Evolutionary conservation across 2,329 filamentous ascomycete genomes (phyloP).

Genomic region (Thelonectria discophora): DNA sequence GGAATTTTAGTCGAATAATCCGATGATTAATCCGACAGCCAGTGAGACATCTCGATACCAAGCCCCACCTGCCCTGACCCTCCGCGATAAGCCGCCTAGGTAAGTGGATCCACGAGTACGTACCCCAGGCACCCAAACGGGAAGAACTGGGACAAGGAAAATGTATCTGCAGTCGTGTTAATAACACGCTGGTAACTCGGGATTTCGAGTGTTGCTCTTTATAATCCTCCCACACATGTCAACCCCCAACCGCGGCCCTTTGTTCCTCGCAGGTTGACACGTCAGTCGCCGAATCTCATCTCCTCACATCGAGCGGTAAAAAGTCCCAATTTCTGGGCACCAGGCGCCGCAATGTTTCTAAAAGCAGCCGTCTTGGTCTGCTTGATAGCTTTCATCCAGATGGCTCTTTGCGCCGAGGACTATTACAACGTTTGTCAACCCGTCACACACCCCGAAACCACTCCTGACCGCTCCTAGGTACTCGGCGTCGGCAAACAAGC

Average conservation of each 20-base stretch:
- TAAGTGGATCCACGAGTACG: not conserved
- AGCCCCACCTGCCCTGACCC: constrained; percentile 21
- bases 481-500: constrained; percentile 83
- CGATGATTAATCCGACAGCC: constrained; percentile 32
- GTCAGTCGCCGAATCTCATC: constrained; percentile 12
- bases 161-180: constrained; percentile 30
- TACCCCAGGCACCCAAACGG: not conserved
- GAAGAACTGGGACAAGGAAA: constrained; percentile 12
- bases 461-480: constrained; percentile 59
- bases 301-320: constrained; percentile 7
- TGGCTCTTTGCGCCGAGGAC: constrained; percentile 71
- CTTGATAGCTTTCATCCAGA: constrained; percentile 62
- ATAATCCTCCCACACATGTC: constrained; percentile 5
- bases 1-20: constrained; percentile 35
- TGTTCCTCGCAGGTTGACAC: constrained; percentile 10
- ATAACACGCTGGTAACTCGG: constrained; percentile 49
- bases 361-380: constrained; percentile 59
- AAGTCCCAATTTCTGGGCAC: constrained; percentile 29
- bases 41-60: constrained; percentile 39
- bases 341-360: constrained; percentile 59
- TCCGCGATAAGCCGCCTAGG: constrained; percentile 30
- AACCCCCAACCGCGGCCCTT: constrained; percentile 19
- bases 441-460: not conserved
- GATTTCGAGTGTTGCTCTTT: constrained; percentile 9
- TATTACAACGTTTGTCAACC: constrained; percentile 74